These are phyloP conservation scores for Pythium diclinum DNA, from an alignment of 352 stramenopile species.

Conservation along the genomic window DNA sequence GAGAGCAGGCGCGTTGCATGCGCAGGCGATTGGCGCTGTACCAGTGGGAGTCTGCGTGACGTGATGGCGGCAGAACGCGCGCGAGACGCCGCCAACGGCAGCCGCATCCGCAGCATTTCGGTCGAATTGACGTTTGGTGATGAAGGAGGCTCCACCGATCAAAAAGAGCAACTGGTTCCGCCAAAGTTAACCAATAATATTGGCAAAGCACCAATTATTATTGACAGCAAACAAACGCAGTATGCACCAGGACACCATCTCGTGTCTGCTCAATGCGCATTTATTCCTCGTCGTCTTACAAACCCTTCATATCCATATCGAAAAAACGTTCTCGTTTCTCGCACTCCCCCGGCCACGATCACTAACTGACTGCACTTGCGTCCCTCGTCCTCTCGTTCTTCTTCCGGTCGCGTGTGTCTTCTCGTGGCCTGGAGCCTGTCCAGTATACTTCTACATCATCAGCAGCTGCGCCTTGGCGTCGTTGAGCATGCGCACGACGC, in stretches of 20 bases:
- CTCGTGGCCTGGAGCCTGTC: background rate
- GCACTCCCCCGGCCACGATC: background rate
- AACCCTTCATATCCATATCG: constrained; percentile 4
- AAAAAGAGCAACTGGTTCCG: background rate
- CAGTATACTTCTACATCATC: constrained; percentile 20
- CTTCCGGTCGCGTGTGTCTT: background rate
- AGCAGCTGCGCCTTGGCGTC: constrained; percentile 64
- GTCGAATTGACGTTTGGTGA: background rate
- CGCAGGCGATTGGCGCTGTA: background rate
- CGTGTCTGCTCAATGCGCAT: background rate
- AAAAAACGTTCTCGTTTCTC: background rate
- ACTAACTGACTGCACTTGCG: too few species aligned
- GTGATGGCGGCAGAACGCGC: background rate
- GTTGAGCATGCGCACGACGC: constrained; percentile 77
- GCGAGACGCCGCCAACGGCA: background rate
- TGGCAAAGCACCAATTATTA: background rate
- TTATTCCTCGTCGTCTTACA: constrained; percentile 2
- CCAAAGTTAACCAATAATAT: background rate
- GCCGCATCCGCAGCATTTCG: background rate
- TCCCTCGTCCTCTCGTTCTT: background rate
- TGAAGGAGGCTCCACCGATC: background rate
- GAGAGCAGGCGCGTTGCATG: background rate
- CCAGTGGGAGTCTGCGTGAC: background rate
- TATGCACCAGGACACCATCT: too few species aligned
- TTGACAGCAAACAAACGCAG: too few species aligned